phyloP scores from a whole-genome alignment of 164 flowering plant genomes.

The Dillenia suffruticosa region DNA sequence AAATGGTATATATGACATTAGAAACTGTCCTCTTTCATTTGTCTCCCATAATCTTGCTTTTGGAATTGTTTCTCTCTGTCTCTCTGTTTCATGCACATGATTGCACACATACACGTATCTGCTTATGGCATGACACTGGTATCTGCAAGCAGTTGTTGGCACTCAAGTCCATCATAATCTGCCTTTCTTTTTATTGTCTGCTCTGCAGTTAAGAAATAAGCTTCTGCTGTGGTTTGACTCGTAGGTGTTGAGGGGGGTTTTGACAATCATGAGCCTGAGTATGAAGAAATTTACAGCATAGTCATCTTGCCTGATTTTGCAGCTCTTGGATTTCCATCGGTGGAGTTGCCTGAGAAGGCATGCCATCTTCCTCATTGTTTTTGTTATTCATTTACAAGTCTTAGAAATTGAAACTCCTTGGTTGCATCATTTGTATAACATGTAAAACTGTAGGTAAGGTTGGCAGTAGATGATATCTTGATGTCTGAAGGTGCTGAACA shows the following conservation, averaged over 20 bases:
- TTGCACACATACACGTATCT: no score
- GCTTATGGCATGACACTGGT: no score
- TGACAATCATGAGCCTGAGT: conserved; percentile 76
- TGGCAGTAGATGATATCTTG: conserved; percentile 84
- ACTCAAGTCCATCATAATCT: no score
- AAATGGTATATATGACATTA: no score
- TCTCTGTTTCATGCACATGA: no score
- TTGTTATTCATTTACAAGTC: not conserved
- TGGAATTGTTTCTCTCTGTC: no score
- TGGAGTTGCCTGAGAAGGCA: conserved; percentile 96
- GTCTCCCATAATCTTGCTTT: no score
- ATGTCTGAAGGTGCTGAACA: conserved; percentile 81
- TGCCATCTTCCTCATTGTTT: not conserved
- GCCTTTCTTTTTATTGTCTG: no score
- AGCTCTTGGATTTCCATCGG: conserved; percentile 83
- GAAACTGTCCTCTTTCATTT: no score
- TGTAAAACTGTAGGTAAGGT: conserved; percentile 56
- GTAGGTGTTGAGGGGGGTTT: conserved; percentile 94
- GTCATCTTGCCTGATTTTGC: conserved; percentile 74
- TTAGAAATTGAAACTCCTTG: not conserved
- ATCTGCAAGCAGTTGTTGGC: no score
- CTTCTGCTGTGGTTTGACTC: conserved; percentile 10
- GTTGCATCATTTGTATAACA: not conserved
- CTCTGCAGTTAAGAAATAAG: no score
- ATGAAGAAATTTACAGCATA: conserved; percentile 62